Evolutionary conservation across 2,329 filamentous ascomycete genomes (phyloP).

Genomic region (Dothiorella sarmentorum): DNA sequence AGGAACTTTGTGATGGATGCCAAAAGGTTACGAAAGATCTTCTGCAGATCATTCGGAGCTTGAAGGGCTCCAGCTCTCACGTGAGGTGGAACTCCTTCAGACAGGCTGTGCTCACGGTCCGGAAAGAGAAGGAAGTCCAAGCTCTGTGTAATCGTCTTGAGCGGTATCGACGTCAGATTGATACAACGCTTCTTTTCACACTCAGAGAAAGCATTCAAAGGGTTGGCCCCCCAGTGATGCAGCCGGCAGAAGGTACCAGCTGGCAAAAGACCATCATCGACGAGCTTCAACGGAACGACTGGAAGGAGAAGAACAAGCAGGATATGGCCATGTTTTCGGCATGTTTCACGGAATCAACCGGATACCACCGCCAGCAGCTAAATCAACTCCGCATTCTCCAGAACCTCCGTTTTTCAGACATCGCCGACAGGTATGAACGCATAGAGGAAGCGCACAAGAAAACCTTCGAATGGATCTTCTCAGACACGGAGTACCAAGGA

Average conservation of each 20-base stretch:
- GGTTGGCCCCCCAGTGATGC: too few species aligned
- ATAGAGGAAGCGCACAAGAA: slow-evolving; percentile 9
- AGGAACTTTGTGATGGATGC: neutral
- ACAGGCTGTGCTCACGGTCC: neutral
- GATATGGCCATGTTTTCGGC: neutral
- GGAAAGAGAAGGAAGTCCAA: neutral
- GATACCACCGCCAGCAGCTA: neutral
- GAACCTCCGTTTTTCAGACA: neutral
- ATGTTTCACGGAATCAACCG: neutral
- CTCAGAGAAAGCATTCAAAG: slow-evolving; percentile 10
- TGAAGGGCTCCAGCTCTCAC: neutral
- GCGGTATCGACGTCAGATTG: slow-evolving; percentile 15
- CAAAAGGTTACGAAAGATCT: neutral
- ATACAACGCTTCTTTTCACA: slow-evolving; percentile 19
- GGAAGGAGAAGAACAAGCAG: neutral
- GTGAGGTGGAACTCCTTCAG: neutral
- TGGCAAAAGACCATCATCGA: neutral
- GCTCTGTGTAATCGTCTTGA: neutral
- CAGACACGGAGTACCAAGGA: too few species aligned
- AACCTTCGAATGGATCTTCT: slow-evolving; percentile 19
- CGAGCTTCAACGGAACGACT: neutral
- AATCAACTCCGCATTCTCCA: neutral
- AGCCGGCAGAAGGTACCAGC: neutral
- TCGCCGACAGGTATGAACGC: neutral
- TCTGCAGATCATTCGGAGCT: neutral